Conservation (phyloP, 306 rosid genomes). For the Cicer yamashitae region DNA sequence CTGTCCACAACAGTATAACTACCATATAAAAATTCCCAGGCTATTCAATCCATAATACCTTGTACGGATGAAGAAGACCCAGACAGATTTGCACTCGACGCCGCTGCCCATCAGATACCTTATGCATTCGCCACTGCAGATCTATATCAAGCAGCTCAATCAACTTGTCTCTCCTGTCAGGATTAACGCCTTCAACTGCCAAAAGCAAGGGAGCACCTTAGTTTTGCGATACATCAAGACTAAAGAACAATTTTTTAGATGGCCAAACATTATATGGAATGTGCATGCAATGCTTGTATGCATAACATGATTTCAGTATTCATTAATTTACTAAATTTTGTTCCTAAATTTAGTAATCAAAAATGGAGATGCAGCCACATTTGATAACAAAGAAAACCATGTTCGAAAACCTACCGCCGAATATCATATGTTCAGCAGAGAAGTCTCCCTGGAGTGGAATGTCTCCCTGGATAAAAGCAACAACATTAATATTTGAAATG, state of each 20-base stretch:
- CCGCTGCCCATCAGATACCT: slow-evolving; percentile 97
- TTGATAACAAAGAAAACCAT: slow-evolving; percentile 36
- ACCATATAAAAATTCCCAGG: slow-evolving; percentile 20
- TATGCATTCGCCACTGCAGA: slow-evolving; percentile 95
- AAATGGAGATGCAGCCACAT: slow-evolving; percentile 20
- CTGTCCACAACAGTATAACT: slow-evolving; percentile 28
- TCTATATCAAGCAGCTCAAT: slow-evolving; percentile 92
- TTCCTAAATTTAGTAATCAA: not conserved
- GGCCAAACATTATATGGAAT: slow-evolving; percentile 19
- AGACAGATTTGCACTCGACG: slow-evolving; percentile 97
- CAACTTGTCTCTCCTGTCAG: slow-evolving; percentile 82
- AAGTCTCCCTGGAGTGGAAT: slow-evolving; percentile 96
- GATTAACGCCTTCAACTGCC: slow-evolving; percentile 89
- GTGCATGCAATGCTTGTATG: slow-evolving; percentile 22
- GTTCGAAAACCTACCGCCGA: slow-evolving; percentile 72
- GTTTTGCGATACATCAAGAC: slow-evolving; percentile 23
- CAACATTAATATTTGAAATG: slow-evolving; percentile 40
- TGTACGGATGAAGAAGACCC: slow-evolving; percentile 94
- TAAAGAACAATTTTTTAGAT: slow-evolving; percentile 30
- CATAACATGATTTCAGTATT: slow-evolving; percentile 26
- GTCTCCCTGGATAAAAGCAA: slow-evolving; percentile 75
- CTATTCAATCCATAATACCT: slow-evolving; percentile 54
- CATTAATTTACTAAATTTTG: not conserved
- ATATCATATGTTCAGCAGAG: slow-evolving; percentile 98
- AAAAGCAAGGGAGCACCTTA: slow-evolving; percentile 38